A percentile compares a stretch with the other conserved stretches of the same genome.
Conservation (phyloP, 2,329 filamentous ascomycete genomes). For the Arthrinium phaeospermum region DNA sequence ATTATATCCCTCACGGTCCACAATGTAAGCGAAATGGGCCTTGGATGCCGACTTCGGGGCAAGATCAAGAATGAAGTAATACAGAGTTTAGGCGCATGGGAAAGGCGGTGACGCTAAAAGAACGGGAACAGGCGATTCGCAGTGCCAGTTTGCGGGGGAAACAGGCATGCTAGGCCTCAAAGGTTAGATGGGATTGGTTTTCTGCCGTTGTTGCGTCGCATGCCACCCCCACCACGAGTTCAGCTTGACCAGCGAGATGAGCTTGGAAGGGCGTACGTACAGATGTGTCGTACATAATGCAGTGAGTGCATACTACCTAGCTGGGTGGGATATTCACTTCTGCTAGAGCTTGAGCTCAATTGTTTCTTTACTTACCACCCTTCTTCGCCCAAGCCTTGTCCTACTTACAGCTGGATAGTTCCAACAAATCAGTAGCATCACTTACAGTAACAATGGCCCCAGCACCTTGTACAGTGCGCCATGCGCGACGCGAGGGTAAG, state of each 20-base stretch:
- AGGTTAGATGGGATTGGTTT: not conserved
- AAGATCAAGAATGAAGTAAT: not conserved
- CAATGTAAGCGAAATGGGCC: not conserved
- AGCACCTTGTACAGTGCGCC: slow-evolving; percentile 50
- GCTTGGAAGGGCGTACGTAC: not conserved
- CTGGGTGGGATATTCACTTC: too few relatives aligned
- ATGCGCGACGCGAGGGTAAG: slow-evolving; percentile 65
- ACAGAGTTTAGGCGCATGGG: not conserved
- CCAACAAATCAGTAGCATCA: not conserved
- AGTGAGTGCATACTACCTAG: not conserved
- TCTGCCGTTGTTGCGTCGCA: not conserved
- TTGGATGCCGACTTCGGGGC: not conserved
- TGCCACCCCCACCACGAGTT: not conserved
- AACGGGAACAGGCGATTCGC: not conserved
- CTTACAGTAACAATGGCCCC: not conserved
- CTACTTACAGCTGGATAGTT: not conserved
- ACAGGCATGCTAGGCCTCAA: not conserved
- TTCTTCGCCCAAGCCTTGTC: not conserved
- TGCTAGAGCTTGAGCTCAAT: not conserved
- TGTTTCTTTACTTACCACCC: not conserved
- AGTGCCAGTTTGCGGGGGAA: not conserved
- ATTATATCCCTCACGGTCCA: not conserved
- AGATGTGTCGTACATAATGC: not conserved
- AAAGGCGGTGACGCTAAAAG: not conserved
- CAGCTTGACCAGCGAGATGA: not conserved